Evolutionary conservation across 805 yeast species (phyloP).

Genomic region (Pichia rugopelliculosa): DNA sequence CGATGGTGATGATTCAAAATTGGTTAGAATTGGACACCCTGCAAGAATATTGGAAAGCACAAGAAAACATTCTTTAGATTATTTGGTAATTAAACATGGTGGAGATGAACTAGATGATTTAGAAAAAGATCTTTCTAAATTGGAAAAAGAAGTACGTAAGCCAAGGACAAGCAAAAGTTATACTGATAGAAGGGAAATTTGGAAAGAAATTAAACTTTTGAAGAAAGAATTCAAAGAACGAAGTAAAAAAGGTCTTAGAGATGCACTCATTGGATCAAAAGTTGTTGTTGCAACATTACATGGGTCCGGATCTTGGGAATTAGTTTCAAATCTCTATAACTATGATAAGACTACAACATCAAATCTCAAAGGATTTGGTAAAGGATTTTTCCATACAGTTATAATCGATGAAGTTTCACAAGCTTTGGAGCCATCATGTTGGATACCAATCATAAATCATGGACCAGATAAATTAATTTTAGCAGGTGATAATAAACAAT

Average conservation of each 20-base stretch:
- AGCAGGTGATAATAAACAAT: conserved; percentile 90
- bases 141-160: conserved; percentile 44
- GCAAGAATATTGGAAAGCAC: conserved; percentile 65
- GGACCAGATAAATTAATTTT: conserved; percentile 55
- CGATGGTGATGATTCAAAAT: conserved; percentile 30
- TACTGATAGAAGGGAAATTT: conserved; percentile 57
- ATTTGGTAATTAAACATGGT: conserved; percentile 50
- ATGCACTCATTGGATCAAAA: conserved; percentile 50
- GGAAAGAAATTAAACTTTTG: conserved; percentile 59
- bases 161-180: conserved; percentile 32
- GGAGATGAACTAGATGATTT: conserved; percentile 55
- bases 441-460: conserved; percentile 83
- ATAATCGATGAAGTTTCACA: conserved; percentile 96
- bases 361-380: conserved; percentile 5
- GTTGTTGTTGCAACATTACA: conserved; percentile 82
- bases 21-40: conserved; percentile 91
- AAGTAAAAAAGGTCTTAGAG: conserved; percentile 55
- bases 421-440: conserved; percentile 88
- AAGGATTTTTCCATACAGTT: conserved; percentile 56
- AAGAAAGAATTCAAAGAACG: conserved; percentile 62
- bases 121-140: conserved; percentile 5
- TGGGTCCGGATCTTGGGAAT: conserved; percentile 72
- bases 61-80: conserved; percentile 67
- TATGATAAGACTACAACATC: conserved; percentile 15
- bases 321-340: conserved; percentile 40